Conservation (phyloP, 768 basidiomycete genomes). For the Grammothele lineata region DNA sequence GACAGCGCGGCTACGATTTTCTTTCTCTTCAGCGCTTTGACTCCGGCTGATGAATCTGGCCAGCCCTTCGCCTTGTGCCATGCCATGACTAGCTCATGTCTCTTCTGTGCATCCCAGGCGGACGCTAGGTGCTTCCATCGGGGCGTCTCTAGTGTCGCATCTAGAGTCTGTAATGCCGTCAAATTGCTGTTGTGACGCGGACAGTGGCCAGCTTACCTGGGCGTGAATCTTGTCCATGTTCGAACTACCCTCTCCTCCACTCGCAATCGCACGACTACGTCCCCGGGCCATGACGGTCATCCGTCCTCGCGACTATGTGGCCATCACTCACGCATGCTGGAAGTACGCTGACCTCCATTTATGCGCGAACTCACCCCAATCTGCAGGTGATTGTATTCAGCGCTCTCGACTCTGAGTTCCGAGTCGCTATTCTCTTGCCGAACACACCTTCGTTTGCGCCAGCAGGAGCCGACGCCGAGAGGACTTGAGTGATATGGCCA, state of each 20-base stretch:
- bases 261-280: conserved; percentile 32
- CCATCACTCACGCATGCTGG: conserved; percentile 35
- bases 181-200: neutral
- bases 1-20: conserved; percentile 49
- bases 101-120: conserved; percentile 40
- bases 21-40: conserved; percentile 47
- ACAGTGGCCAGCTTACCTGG: conserved; percentile 29
- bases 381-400: no score
- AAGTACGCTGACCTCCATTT: conserved; percentile 56
- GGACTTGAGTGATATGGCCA: conserved; percentile 16
- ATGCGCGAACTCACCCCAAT: conserved; percentile 47
- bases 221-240: conserved; percentile 56
- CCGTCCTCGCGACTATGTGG: neutral
- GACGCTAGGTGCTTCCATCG: conserved; percentile 46
- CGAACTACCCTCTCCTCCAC: conserved; percentile 40
- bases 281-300: conserved; percentile 23
- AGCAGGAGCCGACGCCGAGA: conserved; percentile 1
- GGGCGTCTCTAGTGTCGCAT: conserved; percentile 43
- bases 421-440: no score
- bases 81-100: conserved; percentile 41
- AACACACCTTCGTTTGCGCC: neutral
- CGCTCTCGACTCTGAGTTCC: no score
- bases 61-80: conserved; percentile 60
- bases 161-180: conserved; percentile 43
- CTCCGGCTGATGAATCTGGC: conserved; percentile 46